A percentile compares a stretch with the other conserved stretches of the same genome.
phyloP scores from a whole-genome alignment of 305 asterid genomes.

The Fraxinus greggii region DNA sequence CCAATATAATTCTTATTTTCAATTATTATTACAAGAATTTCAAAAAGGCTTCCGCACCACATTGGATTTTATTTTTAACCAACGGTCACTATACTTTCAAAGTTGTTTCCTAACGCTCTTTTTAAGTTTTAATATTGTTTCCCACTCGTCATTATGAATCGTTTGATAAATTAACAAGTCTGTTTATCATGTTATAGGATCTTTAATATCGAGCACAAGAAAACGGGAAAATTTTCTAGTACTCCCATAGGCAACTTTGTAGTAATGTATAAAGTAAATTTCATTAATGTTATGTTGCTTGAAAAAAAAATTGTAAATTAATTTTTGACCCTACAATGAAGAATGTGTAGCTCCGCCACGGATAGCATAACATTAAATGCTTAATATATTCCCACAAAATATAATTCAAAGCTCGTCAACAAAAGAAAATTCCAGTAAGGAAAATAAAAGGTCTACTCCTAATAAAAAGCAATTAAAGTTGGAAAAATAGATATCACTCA shows the following conservation, averaged over 20 bases:
- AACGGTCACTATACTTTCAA: background rate
- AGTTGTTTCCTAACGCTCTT: background rate
- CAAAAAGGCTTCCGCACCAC: too few relatives aligned
- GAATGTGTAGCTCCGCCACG: background rate
- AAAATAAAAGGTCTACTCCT: slow-evolving; percentile 1
- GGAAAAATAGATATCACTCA: slow-evolving; percentile 40
- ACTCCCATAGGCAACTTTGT: background rate
- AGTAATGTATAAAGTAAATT: too few relatives aligned
- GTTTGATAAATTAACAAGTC: background rate
- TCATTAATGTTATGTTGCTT: too few relatives aligned
- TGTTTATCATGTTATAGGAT: background rate
- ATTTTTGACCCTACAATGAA: background rate
- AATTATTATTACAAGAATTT: too few relatives aligned
- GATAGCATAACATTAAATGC: background rate
- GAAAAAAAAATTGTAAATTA: background rate
- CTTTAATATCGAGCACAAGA: background rate
- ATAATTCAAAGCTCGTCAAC: slow-evolving; percentile 10
- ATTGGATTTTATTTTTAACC: background rate
- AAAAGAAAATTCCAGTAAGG: background rate
- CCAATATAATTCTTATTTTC: too few relatives aligned
- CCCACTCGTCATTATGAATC: background rate
- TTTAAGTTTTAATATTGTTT: background rate
- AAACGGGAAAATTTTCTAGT: background rate
- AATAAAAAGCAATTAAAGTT: slow-evolving; percentile 1
- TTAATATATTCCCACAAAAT: slow-evolving; percentile 14